A percentile compares a stretch with the other conserved stretches of the same genome.
Conservation (phyloP, 2,329 filamentous ascomycete species). For the Lachnellula arida region DNA sequence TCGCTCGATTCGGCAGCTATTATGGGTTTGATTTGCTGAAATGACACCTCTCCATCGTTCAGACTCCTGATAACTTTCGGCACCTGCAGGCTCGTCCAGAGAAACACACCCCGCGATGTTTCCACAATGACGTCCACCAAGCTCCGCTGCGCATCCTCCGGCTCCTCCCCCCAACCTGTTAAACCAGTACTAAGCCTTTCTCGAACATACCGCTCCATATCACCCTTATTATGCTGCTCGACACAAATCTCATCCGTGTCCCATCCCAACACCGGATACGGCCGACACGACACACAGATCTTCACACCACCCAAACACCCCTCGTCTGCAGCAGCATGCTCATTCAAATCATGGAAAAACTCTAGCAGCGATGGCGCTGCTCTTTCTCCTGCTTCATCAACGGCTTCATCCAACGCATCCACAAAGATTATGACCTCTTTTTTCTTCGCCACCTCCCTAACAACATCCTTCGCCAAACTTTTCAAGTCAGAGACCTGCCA, state of each 20-base stretch:
- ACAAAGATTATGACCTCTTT: slow-evolving; percentile 16
- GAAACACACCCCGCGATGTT: slow-evolving; percentile 17
- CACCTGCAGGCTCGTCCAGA: slow-evolving; percentile 19
- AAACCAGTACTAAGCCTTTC: background rate
- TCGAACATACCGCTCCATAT: slow-evolving; percentile 14
- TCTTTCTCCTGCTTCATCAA: slow-evolving; percentile 1
- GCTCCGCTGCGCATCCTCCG: background rate
- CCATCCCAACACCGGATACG: slow-evolving; percentile 10
- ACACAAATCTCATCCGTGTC: slow-evolving; percentile 13
- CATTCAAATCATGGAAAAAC: slow-evolving; percentile 6
- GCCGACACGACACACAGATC: slow-evolving; percentile 20
- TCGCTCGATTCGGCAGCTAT: slow-evolving; percentile 11
- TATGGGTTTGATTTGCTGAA: background rate
- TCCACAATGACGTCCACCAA: slow-evolving; percentile 1
- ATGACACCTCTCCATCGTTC: slow-evolving; percentile 12
- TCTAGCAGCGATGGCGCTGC: slow-evolving; percentile 1
- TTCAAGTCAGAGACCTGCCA: slow-evolving; percentile 10
- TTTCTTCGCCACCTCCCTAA: background rate
- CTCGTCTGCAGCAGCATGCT: background rate
- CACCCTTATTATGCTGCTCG: slow-evolving; percentile 19
- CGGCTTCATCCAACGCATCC: slow-evolving; percentile 25
- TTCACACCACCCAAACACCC: background rate
- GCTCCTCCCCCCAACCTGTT: background rate
- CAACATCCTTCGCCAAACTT: slow-evolving; percentile 1
- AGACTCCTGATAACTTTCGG: slow-evolving; percentile 8